Evolutionary conservation across 805 yeast species (phyloP).

Genomic region (Hemisphaericaspora nanyangensis): DNA sequence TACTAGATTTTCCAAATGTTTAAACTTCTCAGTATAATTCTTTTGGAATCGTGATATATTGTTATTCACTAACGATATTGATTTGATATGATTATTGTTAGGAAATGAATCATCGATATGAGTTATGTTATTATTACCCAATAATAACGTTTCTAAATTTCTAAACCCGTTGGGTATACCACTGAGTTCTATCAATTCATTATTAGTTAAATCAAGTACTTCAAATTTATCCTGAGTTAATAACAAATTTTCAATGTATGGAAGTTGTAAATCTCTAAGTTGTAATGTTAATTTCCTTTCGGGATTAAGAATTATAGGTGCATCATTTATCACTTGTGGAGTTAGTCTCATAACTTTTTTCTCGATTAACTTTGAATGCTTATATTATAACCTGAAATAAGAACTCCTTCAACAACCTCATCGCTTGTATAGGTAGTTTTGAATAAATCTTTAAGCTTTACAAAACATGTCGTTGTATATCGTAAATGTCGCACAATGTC

Average conservation of each 20-base stretch:
- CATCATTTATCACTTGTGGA: constrained; percentile 24
- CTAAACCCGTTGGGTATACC: constrained; percentile 34
- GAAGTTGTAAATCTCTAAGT: constrained; percentile 30
- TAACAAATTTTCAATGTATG: constrained; percentile 34
- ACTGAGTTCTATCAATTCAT: constrained; percentile 56
- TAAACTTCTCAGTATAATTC: constrained; percentile 31
- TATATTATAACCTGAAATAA: too few species aligned
- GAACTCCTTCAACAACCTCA: too few species aligned
- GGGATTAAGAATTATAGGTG: constrained; percentile 31
- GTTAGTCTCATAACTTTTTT: constrained; percentile 31
- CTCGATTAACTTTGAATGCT: too few species aligned
- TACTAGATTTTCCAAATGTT: constrained; percentile 44
- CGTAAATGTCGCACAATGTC: too few species aligned
- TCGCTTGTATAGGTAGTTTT: too few species aligned
- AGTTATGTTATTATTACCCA: constrained; percentile 60
- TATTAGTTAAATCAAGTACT: constrained; percentile 71
- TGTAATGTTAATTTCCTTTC: constrained; percentile 32
- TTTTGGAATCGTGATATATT: constrained; percentile 41
- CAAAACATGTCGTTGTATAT: too few species aligned
- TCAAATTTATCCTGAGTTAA: constrained; percentile 33
- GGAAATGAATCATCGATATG: constrained; percentile 30
- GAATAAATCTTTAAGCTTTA: too few species aligned
- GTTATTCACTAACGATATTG: constrained; percentile 52
- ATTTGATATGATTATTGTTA: constrained; percentile 32
- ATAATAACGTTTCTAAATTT: constrained; percentile 49